Conservation (phyloP, 164 flowering plant species). For the Vitis cinerea region DNA sequence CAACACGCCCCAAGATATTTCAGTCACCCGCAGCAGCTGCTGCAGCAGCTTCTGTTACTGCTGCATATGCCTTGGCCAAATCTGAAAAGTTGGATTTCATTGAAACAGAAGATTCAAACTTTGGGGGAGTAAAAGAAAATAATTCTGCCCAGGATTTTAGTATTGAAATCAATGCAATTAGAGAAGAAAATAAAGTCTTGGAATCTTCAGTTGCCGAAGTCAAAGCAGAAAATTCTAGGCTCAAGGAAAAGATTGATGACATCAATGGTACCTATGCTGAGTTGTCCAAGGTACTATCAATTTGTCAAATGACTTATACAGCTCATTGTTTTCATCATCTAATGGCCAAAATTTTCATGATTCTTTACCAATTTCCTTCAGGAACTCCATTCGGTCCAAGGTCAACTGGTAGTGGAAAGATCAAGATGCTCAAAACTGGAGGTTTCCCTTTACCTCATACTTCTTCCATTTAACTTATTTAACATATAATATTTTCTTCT, state of each 20-base stretch:
- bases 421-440: conserved; percentile 92
- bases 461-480: background rate
- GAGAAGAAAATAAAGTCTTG: conserved; percentile 50
- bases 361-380: conserved; percentile 23
- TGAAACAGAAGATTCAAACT: conserved; percentile 26
- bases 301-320: background rate
- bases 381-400: conserved; percentile 90
- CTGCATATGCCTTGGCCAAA: conserved; percentile 77
- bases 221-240: conserved; percentile 50
- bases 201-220: conserved; percentile 47
- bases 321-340: conserved; percentile 10
- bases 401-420: conserved; percentile 75
- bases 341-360: too few relatives aligned
- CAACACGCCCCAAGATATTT: conserved; percentile 68
- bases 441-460: conserved; percentile 37
- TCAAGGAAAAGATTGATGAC: conserved; percentile 58
- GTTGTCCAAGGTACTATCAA: conserved; percentile 61
- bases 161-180: conserved; percentile 30
- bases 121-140: conserved; percentile 23
- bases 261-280: conserved; percentile 56
- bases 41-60: conserved; percentile 96
- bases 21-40: conserved; percentile 98
- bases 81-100: conserved; percentile 37
- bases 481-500: background rate
- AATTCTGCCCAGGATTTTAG: conserved; percentile 28